phyloP scores from a whole-genome alignment of 306 rosid species.

The Dryas octopetala region DNA sequence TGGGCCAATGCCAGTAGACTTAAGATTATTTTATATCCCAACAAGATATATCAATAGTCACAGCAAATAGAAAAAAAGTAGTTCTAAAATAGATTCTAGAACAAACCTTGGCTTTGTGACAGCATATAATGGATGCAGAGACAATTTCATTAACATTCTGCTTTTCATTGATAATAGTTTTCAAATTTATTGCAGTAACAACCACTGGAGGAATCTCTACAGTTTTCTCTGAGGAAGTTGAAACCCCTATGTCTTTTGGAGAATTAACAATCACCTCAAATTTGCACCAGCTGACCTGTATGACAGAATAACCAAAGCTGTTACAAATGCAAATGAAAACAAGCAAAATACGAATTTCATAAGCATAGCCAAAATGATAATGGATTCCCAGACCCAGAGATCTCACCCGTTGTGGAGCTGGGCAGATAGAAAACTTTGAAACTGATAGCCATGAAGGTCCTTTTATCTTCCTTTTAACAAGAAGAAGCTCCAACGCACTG shows the following conservation, averaged over 20 bases:
- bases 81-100: constrained; percentile 20
- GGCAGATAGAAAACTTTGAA: constrained; percentile 51
- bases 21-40: not conserved
- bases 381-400: constrained; percentile 9
- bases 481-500: constrained; percentile 91
- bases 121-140: constrained; percentile 88
- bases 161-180: constrained; percentile 69
- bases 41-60: constrained; percentile 4
- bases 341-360: not conserved
- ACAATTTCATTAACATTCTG: constrained; percentile 77
- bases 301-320: constrained; percentile 26
- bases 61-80: constrained; percentile 8
- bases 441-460: constrained; percentile 90
- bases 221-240: constrained; percentile 53
- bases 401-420: constrained; percentile 75
- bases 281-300: constrained; percentile 98
- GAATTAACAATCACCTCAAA: constrained; percentile 77
- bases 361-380: not conserved
- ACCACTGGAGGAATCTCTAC: constrained; percentile 73
- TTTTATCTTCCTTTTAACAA: constrained; percentile 82
- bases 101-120: constrained; percentile 85
- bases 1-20: not conserved
- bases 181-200: constrained; percentile 78
- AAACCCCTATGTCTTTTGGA: constrained; percentile 64
- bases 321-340: constrained; percentile 21